Evolutionary conservation across 2,329 filamentous ascomycete species (phyloP), one percentile per base, ranked within the genome.

Genomic region (Colletotrichum higginsianum): DNA sequence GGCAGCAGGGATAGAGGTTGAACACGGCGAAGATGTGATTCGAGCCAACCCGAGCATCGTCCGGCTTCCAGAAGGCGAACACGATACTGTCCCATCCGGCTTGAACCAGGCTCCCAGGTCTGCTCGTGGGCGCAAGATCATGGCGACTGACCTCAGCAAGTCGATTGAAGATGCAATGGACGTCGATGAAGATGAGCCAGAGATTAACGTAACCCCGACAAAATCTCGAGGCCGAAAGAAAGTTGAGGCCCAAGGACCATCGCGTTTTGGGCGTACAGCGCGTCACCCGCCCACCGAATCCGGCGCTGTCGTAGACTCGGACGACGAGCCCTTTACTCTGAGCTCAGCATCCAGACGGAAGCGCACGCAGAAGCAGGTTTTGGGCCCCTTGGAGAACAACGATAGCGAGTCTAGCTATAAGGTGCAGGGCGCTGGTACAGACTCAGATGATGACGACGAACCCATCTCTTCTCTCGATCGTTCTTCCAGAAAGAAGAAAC

Each of bases 341-440:
- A 50, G 42, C 13, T 49, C 61, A 26, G 40, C 55, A 50, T 66
- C 61, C 16, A 61, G 50, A 49, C 47, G 57, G 30, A 71, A 47
- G 6, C 60, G 26, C 23, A 30, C 46, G 46, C 58, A 60, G 26
- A 47, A 56, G 23, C 26, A 23, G 23, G 23, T 42, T 21, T 4
- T 71, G 26, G 47, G 42, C 13, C 26, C 46, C 23, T 2, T 52
- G 21, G 70, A 72, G 52, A 56, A 50, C 15, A 71, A 72, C 5
- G 70, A 70, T 23, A 72, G 66, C 55, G 69, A 72, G 58, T 55
- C 60, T 13, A 71, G 70, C 26, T 70, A 66, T 42, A 68, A 61
- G 15, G 49, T 49, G 26, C 65, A 60, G n/a, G 60, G 50, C 16
- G 49, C 49, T 26, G 55, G 69, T 12, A 61, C 66, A 21, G 66